Evolutionary conservation across 2,329 filamentous ascomycete genomes (phyloP), one percentile per base, ranked within the genome.

Genomic region (Cladorrhinum sp.): DNA sequence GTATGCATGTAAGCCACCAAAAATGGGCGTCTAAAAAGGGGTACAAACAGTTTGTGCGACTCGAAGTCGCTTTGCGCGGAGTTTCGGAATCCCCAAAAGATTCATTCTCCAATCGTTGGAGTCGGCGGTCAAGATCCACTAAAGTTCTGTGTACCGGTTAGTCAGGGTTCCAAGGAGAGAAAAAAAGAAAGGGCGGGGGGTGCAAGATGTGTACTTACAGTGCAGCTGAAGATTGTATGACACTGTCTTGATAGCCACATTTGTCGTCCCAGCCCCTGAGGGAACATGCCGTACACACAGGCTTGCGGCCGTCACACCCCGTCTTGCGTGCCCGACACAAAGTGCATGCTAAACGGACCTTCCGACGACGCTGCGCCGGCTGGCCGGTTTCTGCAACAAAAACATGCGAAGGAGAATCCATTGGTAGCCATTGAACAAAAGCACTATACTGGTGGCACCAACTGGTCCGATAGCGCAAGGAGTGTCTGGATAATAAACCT

Each of bases 251-350:
- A 50, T 64, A 67, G n/a, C 28, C 46, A 59, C 66, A 68, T 56
- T 60, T 60, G 23, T 65, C 62, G 2, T 65, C 60, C 65, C 62
- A 65, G 18, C 62, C 63, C 33, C 66, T 46, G 21, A 62, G 33
- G 2, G 51, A 33, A 57, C 65, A 67, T 9, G 60, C 59, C 4
- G 57, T 54, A 52, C 65, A 67, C 9, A 63, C 57, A 1, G 65
- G 65, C 51, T 62, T 64, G 16, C 55, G 24, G 6, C 64, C 64
- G 53, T 68, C 66, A 56, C 66, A 68, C 21, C 62, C 66, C 1
- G 66, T 66, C 50, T 68, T 68, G 21, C 66, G 63, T 6, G 58
- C 56, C 14, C 64, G 61, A 55, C 66, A 68, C 2, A 62, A 58
- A 16, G 62, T 60, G 57, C 66, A 67, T n/a, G 64, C 66, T 12